Percentiles rank a stretch among this genome's conserved stretches.
These are phyloP conservation scores for Coemansia sp. DNA, from an alignment of 192 early-diverging fungal species.

Conservation along the genomic window DNA sequence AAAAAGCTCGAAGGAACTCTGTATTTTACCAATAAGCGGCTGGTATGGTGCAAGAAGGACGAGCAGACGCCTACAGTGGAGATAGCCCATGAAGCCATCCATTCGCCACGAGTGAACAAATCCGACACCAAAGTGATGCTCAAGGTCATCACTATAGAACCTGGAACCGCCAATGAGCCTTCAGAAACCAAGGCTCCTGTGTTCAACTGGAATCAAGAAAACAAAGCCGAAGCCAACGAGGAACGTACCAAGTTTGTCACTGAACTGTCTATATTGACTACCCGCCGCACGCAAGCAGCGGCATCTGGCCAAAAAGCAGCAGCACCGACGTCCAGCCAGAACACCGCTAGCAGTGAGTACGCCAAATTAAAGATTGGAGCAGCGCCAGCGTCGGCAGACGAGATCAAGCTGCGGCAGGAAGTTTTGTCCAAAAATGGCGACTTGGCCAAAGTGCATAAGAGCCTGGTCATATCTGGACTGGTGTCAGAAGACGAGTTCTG, in stretches of 20 bases:
- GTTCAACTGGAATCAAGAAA: slow-evolving; percentile 31
- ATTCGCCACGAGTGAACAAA: slow-evolving; percentile 45
- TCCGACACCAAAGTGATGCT: slow-evolving; percentile 57
- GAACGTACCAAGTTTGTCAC: slow-evolving; percentile 48
- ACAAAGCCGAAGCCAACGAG: slow-evolving; percentile 53
- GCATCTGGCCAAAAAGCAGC: slow-evolving; percentile 4
- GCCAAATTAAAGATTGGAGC: slow-evolving; percentile 46
- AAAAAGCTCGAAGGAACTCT: slow-evolving; percentile 49
- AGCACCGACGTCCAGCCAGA: slow-evolving; percentile 10
- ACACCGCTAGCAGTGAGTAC: slow-evolving; percentile 19
- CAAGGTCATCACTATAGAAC: slow-evolving; percentile 38
- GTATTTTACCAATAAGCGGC: slow-evolving; percentile 55
- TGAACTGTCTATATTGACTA: slow-evolving; percentile 27
- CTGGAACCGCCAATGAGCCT: slow-evolving; percentile 19
- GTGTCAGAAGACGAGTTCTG: slow-evolving; percentile 94
- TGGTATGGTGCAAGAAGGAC: slow-evolving; percentile 56
- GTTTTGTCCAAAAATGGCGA: slow-evolving; percentile 69
- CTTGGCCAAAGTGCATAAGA: slow-evolving; percentile 67
- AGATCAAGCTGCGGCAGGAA: slow-evolving; percentile 59
- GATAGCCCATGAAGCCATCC: slow-evolving; percentile 45
- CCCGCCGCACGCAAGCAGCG: slow-evolving; percentile 3
- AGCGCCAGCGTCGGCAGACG: slow-evolving; percentile 55
- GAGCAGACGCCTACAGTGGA: slow-evolving; percentile 47
- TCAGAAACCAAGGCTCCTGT: not conserved
- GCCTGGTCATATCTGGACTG: slow-evolving; percentile 71